A percentile compares a stretch with the other conserved stretches of the same genome.
Evolutionary conservation across 805 yeast species (phyloP).

Genomic region (Starmerella vitae): DNA sequence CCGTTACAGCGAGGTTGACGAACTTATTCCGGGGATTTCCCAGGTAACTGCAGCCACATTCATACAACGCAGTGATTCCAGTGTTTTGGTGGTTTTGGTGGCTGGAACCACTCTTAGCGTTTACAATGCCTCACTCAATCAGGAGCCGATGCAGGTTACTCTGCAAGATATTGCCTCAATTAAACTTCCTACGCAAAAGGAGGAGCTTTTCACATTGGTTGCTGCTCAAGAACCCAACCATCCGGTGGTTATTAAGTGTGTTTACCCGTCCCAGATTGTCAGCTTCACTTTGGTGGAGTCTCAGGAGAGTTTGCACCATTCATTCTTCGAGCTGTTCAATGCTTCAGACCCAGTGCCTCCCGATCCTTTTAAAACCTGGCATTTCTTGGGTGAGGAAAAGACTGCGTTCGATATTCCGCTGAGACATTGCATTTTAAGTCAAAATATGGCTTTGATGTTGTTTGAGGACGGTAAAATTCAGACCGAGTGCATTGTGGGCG

Average conservation of each 20-base stretch:
- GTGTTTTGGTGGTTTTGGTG: slow-evolving; percentile 24
- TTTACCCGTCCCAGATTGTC: slow-evolving; percentile 2
- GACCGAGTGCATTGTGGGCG: slow-evolving; percentile 18
- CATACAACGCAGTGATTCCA: slow-evolving; percentile 17
- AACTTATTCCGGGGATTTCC: slow-evolving; percentile 19
- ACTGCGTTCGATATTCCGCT: slow-evolving; percentile 3
- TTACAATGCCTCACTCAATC: slow-evolving; percentile 21
- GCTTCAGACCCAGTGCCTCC: slow-evolving; percentile 12
- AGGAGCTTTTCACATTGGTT: not conserved
- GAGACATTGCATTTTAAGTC: slow-evolving; percentile 12
- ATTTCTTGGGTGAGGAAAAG: not conserved
- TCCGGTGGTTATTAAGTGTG: slow-evolving; percentile 6
- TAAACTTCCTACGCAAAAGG: not conserved
- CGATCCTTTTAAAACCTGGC: slow-evolving; percentile 10
- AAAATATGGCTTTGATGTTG: slow-evolving; percentile 17
- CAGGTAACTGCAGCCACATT: slow-evolving; percentile 23
- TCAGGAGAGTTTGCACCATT: slow-evolving; percentile 15
- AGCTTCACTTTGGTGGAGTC: slow-evolving; percentile 5
- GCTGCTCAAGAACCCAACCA: not conserved
- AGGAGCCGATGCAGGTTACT: slow-evolving; percentile 5
- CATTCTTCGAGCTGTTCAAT: slow-evolving; percentile 17
- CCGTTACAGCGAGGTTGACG: slow-evolving; percentile 19
- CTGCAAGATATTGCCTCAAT: slow-evolving; percentile 5
- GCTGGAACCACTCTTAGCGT: slow-evolving; percentile 17
- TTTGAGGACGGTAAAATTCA: slow-evolving; percentile 17